These are phyloP conservation scores for Cenococcum geophilum DNA, from an alignment of 495 filamentous ascomycete species.

Conservation along the genomic window DNA sequence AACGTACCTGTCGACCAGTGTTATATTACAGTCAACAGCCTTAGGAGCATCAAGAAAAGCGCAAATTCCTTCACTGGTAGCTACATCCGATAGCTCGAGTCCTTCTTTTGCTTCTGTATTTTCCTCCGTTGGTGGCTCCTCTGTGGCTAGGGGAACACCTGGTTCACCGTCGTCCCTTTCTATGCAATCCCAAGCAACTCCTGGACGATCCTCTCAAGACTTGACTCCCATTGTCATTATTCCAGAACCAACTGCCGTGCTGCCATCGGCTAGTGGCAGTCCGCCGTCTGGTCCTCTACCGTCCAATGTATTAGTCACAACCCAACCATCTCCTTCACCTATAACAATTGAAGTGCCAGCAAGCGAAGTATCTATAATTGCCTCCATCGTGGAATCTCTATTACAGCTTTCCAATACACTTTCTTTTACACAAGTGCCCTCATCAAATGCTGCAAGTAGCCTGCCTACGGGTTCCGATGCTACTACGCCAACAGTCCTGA, in stretches of 20 bases:
- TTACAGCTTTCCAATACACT: not conserved
- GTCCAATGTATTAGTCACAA: not conserved
- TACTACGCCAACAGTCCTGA: not conserved
- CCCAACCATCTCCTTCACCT: not conserved
- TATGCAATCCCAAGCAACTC: not conserved
- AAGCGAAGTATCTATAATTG: not conserved
- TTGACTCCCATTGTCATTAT: not conserved
- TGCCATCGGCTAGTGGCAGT: too few species aligned
- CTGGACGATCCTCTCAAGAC: not conserved
- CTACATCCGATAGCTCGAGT: not conserved
- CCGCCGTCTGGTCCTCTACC: too few species aligned
- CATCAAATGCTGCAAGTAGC: not conserved
- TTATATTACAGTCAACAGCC: not conserved
- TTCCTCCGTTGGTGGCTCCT: not conserved
- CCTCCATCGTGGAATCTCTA: not conserved
- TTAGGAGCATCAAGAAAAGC: not conserved
- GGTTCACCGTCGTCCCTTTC: not conserved
- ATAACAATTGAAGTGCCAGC: slow-evolving; percentile 3
- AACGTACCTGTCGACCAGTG: not conserved
- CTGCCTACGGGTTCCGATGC: not conserved
- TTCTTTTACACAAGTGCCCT: not conserved
- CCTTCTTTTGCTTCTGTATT: not conserved
- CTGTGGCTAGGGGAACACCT: not conserved
- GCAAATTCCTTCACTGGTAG: not conserved
- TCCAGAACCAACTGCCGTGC: not conserved